phyloP scores from a whole-genome alignment of 768 basidiomycete genomes.

The Ramaria rubella region DNA sequence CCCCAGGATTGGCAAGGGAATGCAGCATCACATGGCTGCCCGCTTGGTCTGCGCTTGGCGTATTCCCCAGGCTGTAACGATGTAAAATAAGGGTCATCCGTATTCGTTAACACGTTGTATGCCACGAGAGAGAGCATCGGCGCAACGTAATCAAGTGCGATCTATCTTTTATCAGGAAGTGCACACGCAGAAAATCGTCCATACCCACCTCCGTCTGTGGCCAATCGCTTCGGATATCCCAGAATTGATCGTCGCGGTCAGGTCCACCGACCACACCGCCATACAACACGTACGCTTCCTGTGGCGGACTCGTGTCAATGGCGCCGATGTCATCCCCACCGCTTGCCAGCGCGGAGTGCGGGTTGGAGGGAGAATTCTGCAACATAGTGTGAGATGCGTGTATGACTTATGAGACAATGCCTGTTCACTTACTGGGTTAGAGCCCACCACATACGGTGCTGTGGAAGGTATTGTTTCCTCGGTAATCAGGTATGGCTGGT shows the following conservation, averaged over 20 bases:
- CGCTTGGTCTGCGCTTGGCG: constrained; percentile 51
- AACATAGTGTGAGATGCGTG: not conserved
- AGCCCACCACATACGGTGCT: constrained; percentile 84
- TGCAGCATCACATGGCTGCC: constrained; percentile 73
- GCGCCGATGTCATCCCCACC: constrained; percentile 66
- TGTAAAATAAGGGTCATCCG: constrained; percentile 72
- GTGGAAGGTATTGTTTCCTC: constrained; percentile 11
- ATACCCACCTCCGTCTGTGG: constrained; percentile 69
- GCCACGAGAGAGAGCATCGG: constrained; percentile 84
- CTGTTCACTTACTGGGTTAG: constrained; percentile 45
- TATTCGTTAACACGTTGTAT: constrained; percentile 59
- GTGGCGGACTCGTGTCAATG: constrained; percentile 64
- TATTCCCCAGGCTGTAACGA: constrained; percentile 63
- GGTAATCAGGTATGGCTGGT: constrained; percentile 3
- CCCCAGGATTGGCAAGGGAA: constrained; percentile 37
- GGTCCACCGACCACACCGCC: constrained; percentile 90
- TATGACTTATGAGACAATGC: not conserved
- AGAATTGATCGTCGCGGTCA: constrained; percentile 65
- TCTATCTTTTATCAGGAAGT: too few species aligned
- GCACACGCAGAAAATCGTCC: too few species aligned
- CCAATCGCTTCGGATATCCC: constrained; percentile 85
- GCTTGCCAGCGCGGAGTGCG: constrained; percentile 84
- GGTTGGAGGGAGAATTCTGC: constrained; percentile 79
- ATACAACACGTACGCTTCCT: constrained; percentile 74
- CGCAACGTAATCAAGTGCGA: constrained; percentile 85